Evolutionary conservation across 2,329 filamentous ascomycete genomes (phyloP).

Genomic region (Colletotrichum tamarilloi): DNA sequence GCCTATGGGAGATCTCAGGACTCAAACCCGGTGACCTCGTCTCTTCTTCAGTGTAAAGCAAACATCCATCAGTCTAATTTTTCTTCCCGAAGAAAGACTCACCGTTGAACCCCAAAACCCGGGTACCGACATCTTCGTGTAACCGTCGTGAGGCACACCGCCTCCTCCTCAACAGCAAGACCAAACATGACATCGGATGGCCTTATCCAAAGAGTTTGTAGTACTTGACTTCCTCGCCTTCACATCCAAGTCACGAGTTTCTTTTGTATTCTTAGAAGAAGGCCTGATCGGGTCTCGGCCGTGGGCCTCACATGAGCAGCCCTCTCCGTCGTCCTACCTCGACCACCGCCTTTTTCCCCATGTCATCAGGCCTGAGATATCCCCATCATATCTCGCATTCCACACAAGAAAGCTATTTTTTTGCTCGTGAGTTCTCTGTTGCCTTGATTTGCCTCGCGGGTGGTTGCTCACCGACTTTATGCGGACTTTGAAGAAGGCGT

Average conservation of each 20-base stretch:
- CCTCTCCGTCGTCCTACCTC: not conserved
- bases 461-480: constrained; percentile 28
- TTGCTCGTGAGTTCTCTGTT: too few species aligned
- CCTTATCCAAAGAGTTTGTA: not conserved
- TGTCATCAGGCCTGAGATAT: not conserved
- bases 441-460: not conserved
- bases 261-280: not conserved
- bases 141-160: constrained; percentile 13
- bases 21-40: not conserved
- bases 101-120: not conserved
- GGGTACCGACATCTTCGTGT: constrained; percentile 19
- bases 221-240: not conserved
- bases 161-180: not conserved
- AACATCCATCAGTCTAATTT: not conserved
- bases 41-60: not conserved
- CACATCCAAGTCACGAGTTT: not conserved
- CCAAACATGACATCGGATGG: not conserved
- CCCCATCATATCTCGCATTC: not conserved
- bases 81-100: not conserved
- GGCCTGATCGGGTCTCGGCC: not conserved
- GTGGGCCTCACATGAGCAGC: not conserved
- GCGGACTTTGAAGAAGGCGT: not conserved
- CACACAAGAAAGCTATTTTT: not conserved
- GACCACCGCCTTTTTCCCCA: not conserved
- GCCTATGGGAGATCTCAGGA: not conserved